Evolutionary conservation across 83 land plant species (phyloP), one percentile per base, ranked within the genome.

Genomic region (Isoetes engelmannii): DNA sequence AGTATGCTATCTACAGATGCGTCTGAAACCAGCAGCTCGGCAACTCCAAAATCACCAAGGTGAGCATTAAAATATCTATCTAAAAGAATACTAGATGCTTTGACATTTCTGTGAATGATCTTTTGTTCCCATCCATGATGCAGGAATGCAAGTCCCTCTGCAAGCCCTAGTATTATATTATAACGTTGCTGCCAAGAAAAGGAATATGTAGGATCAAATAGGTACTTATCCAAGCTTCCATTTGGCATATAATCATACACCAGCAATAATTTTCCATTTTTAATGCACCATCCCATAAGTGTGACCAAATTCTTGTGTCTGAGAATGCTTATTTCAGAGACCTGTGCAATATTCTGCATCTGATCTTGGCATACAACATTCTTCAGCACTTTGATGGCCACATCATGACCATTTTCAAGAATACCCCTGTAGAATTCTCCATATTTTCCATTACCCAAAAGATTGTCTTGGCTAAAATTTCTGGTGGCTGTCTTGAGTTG

Each of bases 251-350:
- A 65, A 28, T 65, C 51, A 15, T 65, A 65, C 1, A 65, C 68
- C 4, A 65, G 68, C 47, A 65, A 10, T 21, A 44, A 51, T 46
- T 65, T 51, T 2, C 37, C 20, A 0, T 51, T 51, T 45, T 47
- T 65, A 21, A 4, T 65, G 57, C 68, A 65, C 15, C 68, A 65
- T 5, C 68, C 68, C 6, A 65, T 48, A 10, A 65, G n/a, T 28
- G 53, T 48, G 21, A 65, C 68, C 5, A 65, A 19, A 44, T 65
- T 45, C n/a, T 51, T 48, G 68, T 65, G 68, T 5, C 51, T 48
- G n/a, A 65, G 41, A 17, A 21, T 65, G 68, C 49, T 65, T 18
- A 65, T 44, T 28, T 28, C 37, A 28, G 37, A 0, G 37, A 28
- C 1, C 37, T 28, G 37, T 28, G 37, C 37, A 28, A 28, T 28